A percentile compares a stretch with the other conserved stretches of the same genome.
Evolutionary conservation across 129 eudicot genomes (phyloP).

Genomic region (Solidago caesia): DNA sequence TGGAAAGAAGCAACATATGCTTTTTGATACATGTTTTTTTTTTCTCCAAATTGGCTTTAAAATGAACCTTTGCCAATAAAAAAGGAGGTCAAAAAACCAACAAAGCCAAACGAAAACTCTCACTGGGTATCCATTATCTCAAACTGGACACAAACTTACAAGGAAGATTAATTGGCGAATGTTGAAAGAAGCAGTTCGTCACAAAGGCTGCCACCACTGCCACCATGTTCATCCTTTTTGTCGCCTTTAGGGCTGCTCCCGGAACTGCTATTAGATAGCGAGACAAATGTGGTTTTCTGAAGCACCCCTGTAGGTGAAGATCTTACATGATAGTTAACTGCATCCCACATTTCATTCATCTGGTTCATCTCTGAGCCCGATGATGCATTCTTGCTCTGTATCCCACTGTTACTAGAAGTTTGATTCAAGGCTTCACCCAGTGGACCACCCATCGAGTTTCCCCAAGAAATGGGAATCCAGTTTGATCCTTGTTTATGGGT

Average conservation of each 20-base stretch:
- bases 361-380: slow-evolving; percentile 31
- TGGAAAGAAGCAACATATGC: slow-evolving; percentile 15
- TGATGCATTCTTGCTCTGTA: slow-evolving; percentile 29
- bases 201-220: slow-evolving; percentile 27
- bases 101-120: slow-evolving; percentile 18
- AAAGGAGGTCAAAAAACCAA: slow-evolving; percentile 30
- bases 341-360: slow-evolving; percentile 49
- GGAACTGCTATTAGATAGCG: slow-evolving; percentile 81
- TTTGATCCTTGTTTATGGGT: slow-evolving; percentile 42
- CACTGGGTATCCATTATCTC: neutral
- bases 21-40: slow-evolving; percentile 17
- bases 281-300: slow-evolving; percentile 60
- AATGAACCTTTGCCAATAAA: slow-evolving; percentile 22
- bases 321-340: slow-evolving; percentile 48
- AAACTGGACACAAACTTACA: slow-evolving; percentile 36
- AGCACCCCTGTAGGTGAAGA: slow-evolving; percentile 84
- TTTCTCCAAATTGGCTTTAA: slow-evolving; percentile 10
- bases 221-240: slow-evolving; percentile 30
- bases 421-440: slow-evolving; percentile 69
- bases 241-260: slow-evolving; percentile 64
- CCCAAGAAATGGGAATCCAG: slow-evolving; percentile 75
- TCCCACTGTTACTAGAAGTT: slow-evolving; percentile 36
- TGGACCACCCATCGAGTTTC: slow-evolving; percentile 79
- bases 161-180: slow-evolving; percentile 34
- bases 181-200: slow-evolving; percentile 59